Conservation (phyloP, 805 yeast genomes). For the Kazachstania taianensis region DNA sequence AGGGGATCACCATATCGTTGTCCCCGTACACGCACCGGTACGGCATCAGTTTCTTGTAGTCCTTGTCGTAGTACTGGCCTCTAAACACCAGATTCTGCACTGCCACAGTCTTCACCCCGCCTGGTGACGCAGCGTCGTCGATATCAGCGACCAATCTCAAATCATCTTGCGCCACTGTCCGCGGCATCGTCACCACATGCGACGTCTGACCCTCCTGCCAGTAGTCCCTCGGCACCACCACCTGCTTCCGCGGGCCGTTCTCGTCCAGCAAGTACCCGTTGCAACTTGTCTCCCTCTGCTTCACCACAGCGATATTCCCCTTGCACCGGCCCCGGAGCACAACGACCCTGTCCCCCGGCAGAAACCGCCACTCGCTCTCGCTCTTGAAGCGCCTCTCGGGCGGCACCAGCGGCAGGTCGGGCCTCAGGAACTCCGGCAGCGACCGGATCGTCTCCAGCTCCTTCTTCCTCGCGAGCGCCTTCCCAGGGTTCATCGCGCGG, state of each 20-base stretch:
- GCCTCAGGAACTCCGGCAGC: constrained; percentile 31
- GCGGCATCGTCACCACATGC: constrained; percentile 64
- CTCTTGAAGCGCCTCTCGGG: constrained; percentile 30
- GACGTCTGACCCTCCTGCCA: constrained; percentile 67
- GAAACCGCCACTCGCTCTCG: constrained; percentile 46
- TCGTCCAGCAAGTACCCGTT: constrained; percentile 59
- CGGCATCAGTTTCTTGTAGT: constrained; percentile 65
- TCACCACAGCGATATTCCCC: constrained; percentile 66
- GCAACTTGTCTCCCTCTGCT: constrained; percentile 45
- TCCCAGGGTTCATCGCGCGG: constrained; percentile 25
- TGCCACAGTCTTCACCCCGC: constrained; percentile 58
- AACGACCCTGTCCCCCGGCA: constrained; percentile 71
- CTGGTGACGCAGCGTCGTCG: constrained; percentile 46
- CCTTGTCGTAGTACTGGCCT: constrained; percentile 64
- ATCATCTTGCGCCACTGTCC: constrained; percentile 46
- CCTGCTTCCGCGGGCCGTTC: constrained; percentile 52
- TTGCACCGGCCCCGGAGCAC: constrained; percentile 57
- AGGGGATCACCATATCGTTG: constrained; percentile 65
- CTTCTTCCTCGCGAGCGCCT: constrained; percentile 22
- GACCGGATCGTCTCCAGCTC: constrained; percentile 25
- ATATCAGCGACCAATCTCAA: constrained; percentile 73
- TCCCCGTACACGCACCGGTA: constrained; percentile 66
- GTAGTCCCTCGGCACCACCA: constrained; percentile 58
- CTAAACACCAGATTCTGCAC: constrained; percentile 62
- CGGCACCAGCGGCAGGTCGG: constrained; percentile 26